Evolutionary conservation across 2,329 filamentous ascomycete species (phyloP), one percentile per base, ranked within the genome.

Genomic region (Stachybotrys chlorohalonatus): DNA sequence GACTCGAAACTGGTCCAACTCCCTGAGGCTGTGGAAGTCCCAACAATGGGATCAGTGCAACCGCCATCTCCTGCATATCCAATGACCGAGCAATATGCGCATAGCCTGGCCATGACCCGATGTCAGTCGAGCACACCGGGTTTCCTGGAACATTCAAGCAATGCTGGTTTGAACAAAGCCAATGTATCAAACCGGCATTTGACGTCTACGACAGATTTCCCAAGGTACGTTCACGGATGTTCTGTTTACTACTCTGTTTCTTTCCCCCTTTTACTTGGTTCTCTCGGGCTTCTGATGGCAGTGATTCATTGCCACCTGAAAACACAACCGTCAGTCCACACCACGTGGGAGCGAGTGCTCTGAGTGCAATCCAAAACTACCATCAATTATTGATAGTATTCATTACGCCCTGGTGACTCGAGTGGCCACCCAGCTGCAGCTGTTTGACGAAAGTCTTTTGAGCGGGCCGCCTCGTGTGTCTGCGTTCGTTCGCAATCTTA

Each of bases 1-100:
- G 73, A 76, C 52, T 64, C 68, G 17, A 73, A 67, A 55, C 58
- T 69, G 47, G 66, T 65, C 11, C 61, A 64, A 46, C 55, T 62
- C 49, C 60, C 63, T 39, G 63, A 61, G 47, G 53, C 59, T 46
- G 52, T 48, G 31, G 57, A 54, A 49, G 31, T 53, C 45, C 50
- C 54, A n/a, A 53, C 42, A 11, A 39, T 55, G 47, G 46, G 53
- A 55, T 42, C 56, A 53, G 17, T 57, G 52, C 31, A 53, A 57
- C 7, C 59, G 56, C 17, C 51, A 47, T 36, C 55, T 56, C 16
- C 55, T 47, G 36, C 36, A 9, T 42, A 42, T 42, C 36, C 36
- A 42, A 42, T 13, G 13, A 3, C 36, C 36, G 36, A 42, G 36
- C 36, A 42, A 42, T 42, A 42, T 13, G 8, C 9, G 8, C 58